phyloP scores from a whole-genome alignment of 176 grass and related monocot species.

The Oryza glumipatula region DNA sequence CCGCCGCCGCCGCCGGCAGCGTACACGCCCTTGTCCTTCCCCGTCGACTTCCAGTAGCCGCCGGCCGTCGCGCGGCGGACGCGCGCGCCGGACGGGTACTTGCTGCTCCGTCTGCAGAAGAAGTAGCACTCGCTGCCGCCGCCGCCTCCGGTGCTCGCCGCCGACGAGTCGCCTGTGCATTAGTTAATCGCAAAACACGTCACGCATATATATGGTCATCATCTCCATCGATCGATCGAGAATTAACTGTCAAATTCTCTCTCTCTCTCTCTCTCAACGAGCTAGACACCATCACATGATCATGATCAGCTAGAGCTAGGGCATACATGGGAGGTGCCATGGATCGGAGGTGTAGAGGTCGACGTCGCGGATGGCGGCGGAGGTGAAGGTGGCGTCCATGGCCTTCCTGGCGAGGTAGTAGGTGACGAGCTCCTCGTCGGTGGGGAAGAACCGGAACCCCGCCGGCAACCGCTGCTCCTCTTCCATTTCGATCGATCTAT shows the following conservation, averaged over 20 bases:
- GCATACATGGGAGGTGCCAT: slow-evolving; percentile 64
- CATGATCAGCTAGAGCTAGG: neutral
- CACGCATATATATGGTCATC: too few relatives aligned
- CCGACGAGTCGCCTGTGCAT: slow-evolving; percentile 3
- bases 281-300: too few relatives aligned
- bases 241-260: neutral
- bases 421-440: slow-evolving; percentile 65
- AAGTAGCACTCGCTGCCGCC: slow-evolving; percentile 37
- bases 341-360: slow-evolving; percentile 64
- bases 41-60: slow-evolving; percentile 66
- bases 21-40: slow-evolving; percentile 55
- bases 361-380: slow-evolving; percentile 47
- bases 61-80: slow-evolving; percentile 45
- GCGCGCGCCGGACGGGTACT: slow-evolving; percentile 50
- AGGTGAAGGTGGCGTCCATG: slow-evolving; percentile 46
- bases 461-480: slow-evolving; percentile 41
- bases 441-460: slow-evolving; percentile 71
- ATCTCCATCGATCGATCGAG: neutral
- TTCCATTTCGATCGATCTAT: neutral
- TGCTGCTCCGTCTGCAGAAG: slow-evolving; percentile 56
- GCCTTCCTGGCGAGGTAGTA: slow-evolving; percentile 66
- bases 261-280: too few relatives aligned
- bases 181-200: too few relatives aligned
- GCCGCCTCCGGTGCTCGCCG: neutral
- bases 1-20: neutral